Percentiles rank a stretch among this genome's conserved stretches.
Evolutionary conservation across 2,329 filamentous ascomycete genomes (phyloP).

Genomic region (Colletotrichum sublineola): DNA sequence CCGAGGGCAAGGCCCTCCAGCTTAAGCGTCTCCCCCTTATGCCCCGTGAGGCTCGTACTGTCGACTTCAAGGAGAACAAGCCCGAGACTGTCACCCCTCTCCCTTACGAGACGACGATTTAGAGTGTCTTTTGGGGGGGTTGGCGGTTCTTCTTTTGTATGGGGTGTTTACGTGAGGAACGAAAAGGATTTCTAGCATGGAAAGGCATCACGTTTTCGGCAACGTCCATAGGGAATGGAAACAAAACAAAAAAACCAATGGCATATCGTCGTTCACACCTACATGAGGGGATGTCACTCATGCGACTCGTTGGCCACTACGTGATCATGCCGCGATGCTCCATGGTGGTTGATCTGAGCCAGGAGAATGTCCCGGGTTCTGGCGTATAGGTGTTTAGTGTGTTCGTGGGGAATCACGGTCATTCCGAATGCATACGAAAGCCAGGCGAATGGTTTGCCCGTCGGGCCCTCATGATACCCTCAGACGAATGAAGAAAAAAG

Average conservation of each 20-base stretch:
- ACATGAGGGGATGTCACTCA: slow-evolving; percentile 20
- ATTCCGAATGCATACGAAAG: slow-evolving; percentile 22
- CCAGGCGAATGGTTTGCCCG: slow-evolving; percentile 31
- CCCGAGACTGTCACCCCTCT: slow-evolving; percentile 93
- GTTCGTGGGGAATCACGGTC: slow-evolving; percentile 24
- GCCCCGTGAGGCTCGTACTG: slow-evolving; percentile 84
- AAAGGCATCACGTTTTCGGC: slow-evolving; percentile 44
- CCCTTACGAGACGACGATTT: slow-evolving; percentile 99
- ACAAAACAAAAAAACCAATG: slow-evolving; percentile 43
- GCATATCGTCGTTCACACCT: slow-evolving; percentile 37
- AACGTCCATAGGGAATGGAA: slow-evolving; percentile 44
- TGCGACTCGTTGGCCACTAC: slow-evolving; percentile 28
- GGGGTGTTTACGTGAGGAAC: slow-evolving; percentile 45
- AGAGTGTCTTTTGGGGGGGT: slow-evolving; percentile 56
- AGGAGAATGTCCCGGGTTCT: slow-evolving; percentile 16
- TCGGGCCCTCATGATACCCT: slow-evolving; percentile 40
- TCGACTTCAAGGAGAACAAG: slow-evolving; percentile 84
- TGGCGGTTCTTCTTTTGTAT: slow-evolving; percentile 44
- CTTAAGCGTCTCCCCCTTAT: slow-evolving; percentile 90
- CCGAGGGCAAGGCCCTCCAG: slow-evolving; percentile 86
- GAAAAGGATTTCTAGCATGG: slow-evolving; percentile 44
- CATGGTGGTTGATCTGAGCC: slow-evolving; percentile 13
- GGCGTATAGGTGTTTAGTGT: slow-evolving; percentile 35
- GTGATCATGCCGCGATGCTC: slow-evolving; percentile 10
- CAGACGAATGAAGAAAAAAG: slow-evolving; percentile 36